Evolutionary conservation across 1,139 yeast genomes (phyloP), one percentile per base, ranked within the genome.

Genomic region (Yamadazyma dendronema): DNA sequence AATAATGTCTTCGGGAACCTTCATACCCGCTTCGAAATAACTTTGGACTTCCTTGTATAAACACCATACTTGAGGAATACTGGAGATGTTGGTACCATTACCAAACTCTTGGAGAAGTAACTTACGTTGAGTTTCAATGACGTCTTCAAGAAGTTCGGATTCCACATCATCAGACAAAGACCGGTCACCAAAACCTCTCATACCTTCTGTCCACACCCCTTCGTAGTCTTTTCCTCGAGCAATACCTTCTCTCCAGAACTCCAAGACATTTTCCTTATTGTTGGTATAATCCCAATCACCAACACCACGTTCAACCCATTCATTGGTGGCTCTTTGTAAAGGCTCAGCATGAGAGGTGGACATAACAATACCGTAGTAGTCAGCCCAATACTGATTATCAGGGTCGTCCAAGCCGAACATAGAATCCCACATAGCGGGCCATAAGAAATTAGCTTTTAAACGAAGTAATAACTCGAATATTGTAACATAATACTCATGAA

Each of bases 321-420:
- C 53, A 27, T 44, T 44, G 11, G 48, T 37, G 8, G 53, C 53
- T 29, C 53, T 39, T 43, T 45, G 48, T 33, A 49, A 36, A 17
- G 53, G 53, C 34, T 49, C 53, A 17, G 53, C 47, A 36, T 49
- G 53, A 23, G 53, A 49, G 8, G 52, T 49, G 1, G 51, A 44
- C 53, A 49, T 49, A n/a, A 48, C 49, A 19, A 49, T 34, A 13
- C 53, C 53, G 32, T 48, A 49, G 33, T 49, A 48, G 30, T 49
- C 53, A 24, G 53, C 53, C 49, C 50, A 46, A 27, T 46, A 43
- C 36, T 48, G 53, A 28, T 48, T 49, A 9, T 33, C 10, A 16
- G 39, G 41, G 34, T 49, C 53, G 36, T 49, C 53, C 24, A 42
- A 35, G 9, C 49, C 53, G 35, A 49, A 49, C 52, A 47, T 39